Percentiles rank a stretch among this genome's conserved stretches.
These are phyloP conservation scores for Rhizoclosmatium globosum DNA, from an alignment of 192 early-diverging fungal genomes.

Conservation along the genomic window DNA sequence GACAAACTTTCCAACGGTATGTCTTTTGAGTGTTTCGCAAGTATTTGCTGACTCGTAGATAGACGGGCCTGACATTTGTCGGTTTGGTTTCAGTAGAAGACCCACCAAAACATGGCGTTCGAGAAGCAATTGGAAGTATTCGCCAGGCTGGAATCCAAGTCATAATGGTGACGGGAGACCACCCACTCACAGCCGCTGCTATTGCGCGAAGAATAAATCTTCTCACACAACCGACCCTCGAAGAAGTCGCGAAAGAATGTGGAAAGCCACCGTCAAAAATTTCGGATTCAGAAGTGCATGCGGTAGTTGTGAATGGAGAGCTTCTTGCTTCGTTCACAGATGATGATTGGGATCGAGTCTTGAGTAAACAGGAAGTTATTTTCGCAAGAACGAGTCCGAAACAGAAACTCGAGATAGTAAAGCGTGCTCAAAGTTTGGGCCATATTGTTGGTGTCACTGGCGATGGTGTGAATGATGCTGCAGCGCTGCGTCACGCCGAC, in stretches of 20 bases:
- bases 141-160: constrained; percentile 91
- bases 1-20: constrained; percentile 71
- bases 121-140: constrained; percentile 87
- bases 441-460: constrained; percentile 98
- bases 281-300: constrained; percentile 75
- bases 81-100: constrained; percentile 91
- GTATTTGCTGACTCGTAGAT: not conserved
- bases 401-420: constrained; percentile 96
- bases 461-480: constrained; percentile 95
- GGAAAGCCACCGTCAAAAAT: constrained; percentile 39
- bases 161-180: constrained; percentile 97
- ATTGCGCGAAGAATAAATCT: constrained; percentile 90
- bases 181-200: constrained; percentile 93
- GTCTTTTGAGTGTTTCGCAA: constrained; percentile 19
- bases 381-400: constrained; percentile 93
- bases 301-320: constrained; percentile 84
- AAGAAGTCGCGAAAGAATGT: constrained; percentile 19
- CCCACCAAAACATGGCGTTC: constrained; percentile 94
- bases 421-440: constrained; percentile 83
- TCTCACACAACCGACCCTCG: constrained; percentile 24
- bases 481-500: constrained; percentile 94
- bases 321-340: constrained; percentile 74
- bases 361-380: constrained; percentile 82
- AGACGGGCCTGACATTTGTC: constrained; percentile 69
- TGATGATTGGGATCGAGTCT: constrained; percentile 83